Evolutionary conservation across 345 rosid species (phyloP), one percentile per base, ranked within the genome.

Genomic region (Gynandropsis gynandra): DNA sequence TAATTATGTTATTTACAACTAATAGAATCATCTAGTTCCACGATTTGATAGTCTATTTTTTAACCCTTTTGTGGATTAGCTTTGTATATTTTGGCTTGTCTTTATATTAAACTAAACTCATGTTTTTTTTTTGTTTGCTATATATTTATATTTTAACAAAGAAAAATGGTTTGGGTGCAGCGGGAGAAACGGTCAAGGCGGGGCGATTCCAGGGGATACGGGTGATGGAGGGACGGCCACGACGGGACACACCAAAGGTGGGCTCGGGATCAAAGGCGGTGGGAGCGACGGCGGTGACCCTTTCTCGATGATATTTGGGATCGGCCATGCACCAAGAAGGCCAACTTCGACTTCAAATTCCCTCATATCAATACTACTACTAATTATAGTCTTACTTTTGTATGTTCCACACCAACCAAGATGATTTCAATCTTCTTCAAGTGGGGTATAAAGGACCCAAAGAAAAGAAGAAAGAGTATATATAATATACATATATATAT

Each of bases 251-350:
- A 51, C 41, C 24, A 69, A 66, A 9, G 41, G 53, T 36, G 85
- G 77, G 73, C 46, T 76, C 36, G 72, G 62, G 39, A 55, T 67
- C 12, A 24, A 52, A 9, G 68, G 74, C 29, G 58, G 72, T n/a
- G 66, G 75, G 29, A 72, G 75, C 16, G 35, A 68, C 56, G 46
- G 58, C 0, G 76, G 65, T 17, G 78, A 58, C 64, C 58, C 16
- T 59, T 79, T 87, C 60, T 76, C 87, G 50, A 78, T 78, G 85
- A 82, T 72, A 70, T 92, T 92, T 5, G 81, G 89, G 64, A 69
- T 76, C 53, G 76, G 65, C n/a, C 72, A 55, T 0, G 53, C 76
- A 16, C 63, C 72, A 12, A 52, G 47, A 12, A 52, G 47, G 19
- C 42, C 42, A 15, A 65, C 76, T 32, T 47, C 64, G 18, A 66